Conservation (phyloP, 2,329 filamentous ascomycete genomes). For the Stemphylium lycopersici region DNA sequence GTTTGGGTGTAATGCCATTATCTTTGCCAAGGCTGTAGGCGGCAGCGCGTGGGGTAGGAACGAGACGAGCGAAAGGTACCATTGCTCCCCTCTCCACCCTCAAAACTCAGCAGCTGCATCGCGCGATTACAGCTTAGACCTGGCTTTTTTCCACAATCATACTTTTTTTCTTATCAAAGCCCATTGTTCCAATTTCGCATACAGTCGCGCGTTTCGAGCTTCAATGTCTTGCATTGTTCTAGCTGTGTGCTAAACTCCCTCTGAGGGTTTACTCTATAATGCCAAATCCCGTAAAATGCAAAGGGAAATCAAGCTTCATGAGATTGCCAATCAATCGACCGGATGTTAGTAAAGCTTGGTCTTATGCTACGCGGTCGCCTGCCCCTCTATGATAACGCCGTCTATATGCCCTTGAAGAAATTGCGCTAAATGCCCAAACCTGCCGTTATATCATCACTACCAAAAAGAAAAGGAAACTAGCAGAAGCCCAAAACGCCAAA, state of each 20-base stretch:
- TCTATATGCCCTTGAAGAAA: slow-evolving; percentile 20
- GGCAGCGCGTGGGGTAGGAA: slow-evolving; percentile 25
- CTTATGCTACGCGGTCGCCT: slow-evolving; percentile 6
- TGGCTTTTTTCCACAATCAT: neutral
- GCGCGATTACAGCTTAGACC: neutral
- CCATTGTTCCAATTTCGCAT: neutral
- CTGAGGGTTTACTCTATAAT: neutral
- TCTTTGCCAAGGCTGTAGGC: slow-evolving; percentile 26
- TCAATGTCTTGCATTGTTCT: neutral
- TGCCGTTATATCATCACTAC: slow-evolving; percentile 21
- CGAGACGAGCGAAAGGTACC: neutral
- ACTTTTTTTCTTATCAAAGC: neutral
- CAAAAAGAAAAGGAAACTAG: slow-evolving; percentile 9
- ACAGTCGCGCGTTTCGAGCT: neutral
- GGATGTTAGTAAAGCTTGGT: neutral
- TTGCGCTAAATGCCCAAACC: slow-evolving; percentile 12
- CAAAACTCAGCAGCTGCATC: neutral
- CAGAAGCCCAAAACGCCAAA: slow-evolving; percentile 21
- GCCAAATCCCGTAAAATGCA: neutral
- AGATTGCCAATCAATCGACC: slow-evolving; percentile 9
- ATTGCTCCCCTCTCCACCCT: neutral
- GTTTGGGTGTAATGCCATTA: slow-evolving; percentile 27
- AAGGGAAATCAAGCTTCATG: slow-evolving; percentile 1
- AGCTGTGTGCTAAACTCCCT: neutral
- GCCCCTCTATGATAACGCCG: slow-evolving; percentile 12